A percentile compares a stretch with the other conserved stretches of the same genome.
phyloP scores from a whole-genome alignment of 2,329 filamentous ascomycete genomes.

The Calonectria hongkongensis region DNA sequence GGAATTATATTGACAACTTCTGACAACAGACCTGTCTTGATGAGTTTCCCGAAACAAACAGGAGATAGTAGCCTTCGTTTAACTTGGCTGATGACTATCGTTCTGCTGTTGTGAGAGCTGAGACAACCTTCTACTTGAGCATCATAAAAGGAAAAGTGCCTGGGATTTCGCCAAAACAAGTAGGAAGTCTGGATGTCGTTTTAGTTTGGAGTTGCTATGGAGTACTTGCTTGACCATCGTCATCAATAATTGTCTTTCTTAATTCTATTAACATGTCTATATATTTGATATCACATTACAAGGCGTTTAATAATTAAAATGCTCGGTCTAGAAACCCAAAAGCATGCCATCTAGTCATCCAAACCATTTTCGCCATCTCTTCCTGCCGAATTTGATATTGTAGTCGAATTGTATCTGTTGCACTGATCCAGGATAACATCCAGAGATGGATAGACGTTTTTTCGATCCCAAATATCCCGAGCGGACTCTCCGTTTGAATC shows the following conservation, averaged over 20 bases:
- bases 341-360: background rate
- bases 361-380: background rate
- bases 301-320: background rate
- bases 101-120: slow-evolving; percentile 74
- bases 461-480: background rate
- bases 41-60: slow-evolving; percentile 58
- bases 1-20: no score
- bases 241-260: background rate
- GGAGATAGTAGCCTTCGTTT: slow-evolving; percentile 75
- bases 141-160: slow-evolving; percentile 39
- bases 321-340: background rate
- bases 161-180: background rate
- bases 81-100: slow-evolving; percentile 73
- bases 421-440: background rate
- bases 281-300: background rate
- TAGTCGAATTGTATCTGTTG: background rate
- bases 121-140: slow-evolving; percentile 82
- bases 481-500: slow-evolving; percentile 9
- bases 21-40: no score
- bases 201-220: background rate
- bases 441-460: background rate
- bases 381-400: background rate
- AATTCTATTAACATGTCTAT: background rate
- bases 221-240: background rate
- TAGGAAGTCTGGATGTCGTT: background rate